Base-by-base conservation (phyloP, 768 basidiomycete genomes). In the Pisolithus tinctorius region DNA sequence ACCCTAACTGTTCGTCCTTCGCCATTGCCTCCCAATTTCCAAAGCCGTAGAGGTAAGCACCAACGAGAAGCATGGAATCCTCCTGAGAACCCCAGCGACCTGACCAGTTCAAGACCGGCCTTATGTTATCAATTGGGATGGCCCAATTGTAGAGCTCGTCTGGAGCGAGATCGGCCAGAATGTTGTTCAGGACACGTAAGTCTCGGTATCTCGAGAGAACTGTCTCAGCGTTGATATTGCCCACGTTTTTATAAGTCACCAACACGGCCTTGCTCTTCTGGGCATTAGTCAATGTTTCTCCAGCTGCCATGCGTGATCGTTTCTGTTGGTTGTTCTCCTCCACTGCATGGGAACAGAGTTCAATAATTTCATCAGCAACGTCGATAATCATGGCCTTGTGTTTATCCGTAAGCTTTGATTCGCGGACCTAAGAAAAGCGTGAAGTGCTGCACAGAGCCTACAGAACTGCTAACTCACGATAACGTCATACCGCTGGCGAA, bases 201-300 rank as follows among this genome's bases (percentile, higher is more conserved):
- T 96, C 93, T 36, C 87, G 84, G 64, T 87, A 74, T 30, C 96
- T 83, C 25, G 90, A 90, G 49, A 96, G 80, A 46, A 97, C 88
- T 0, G 96, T 98, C 68, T 98, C 96, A 11, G 96, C 96, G 65
- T 99, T 99, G 76, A 99, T 91, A 61, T 90, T 93, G 56, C 85
- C 78, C 48, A 97, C 92, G 45, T 84, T 86, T 55, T 88, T 82
- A 74, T 85, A 96, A 20, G 85, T 84, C 58, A 98, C 88, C 39
- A 99, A 79, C 41, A 98, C 90, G 0, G 96, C 96, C 68, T 97
- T 97, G 77, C 93, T 93, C 71, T 95, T 94, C 71, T 94, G 88
- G 4, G 91, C 89, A 57, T 92, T 91, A 16, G 87, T 88, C 66
- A 95, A 75, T 1, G 91, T 84, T 69, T 96, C 93, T 51, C 93